Evolutionary conservation across 2,329 filamentous ascomycete genomes (phyloP).

Genomic region (Penicillium sclerotigenum): DNA sequence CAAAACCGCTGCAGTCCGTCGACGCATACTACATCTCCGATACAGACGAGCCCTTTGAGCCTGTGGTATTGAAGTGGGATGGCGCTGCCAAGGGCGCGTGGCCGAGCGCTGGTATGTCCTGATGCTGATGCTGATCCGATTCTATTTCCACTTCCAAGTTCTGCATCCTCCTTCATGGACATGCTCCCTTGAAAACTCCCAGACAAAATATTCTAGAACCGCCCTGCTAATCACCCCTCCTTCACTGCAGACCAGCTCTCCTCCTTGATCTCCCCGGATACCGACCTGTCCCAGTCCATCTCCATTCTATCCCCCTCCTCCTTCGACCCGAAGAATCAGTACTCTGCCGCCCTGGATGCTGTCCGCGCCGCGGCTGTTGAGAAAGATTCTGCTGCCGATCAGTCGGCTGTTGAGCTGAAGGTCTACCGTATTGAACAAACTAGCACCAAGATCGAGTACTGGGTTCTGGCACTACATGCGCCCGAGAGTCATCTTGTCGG

Average conservation of each 20-base stretch:
- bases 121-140: not conserved
- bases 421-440: conserved; percentile 69
- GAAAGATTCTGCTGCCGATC: conserved; percentile 18
- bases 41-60: conserved; percentile 80
- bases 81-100: conserved; percentile 33
- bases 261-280: conserved; percentile 52
- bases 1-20: conserved; percentile 55
- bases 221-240: conserved; percentile 8
- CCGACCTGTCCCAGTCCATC: conserved; percentile 42
- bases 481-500: conserved; percentile 66
- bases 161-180: not conserved
- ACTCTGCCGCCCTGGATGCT: conserved; percentile 52
- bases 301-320: conserved; percentile 64
- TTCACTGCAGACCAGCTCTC: conserved; percentile 62
- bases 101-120: conserved; percentile 34
- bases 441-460: conserved; percentile 70
- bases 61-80: conserved; percentile 64
- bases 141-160: not conserved
- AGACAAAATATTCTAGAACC: not conserved
- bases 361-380: conserved; percentile 51
- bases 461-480: conserved; percentile 64
- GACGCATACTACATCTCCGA: conserved; percentile 73
- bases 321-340: conserved; percentile 72
- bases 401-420: conserved; percentile 57
- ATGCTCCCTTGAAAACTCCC: not conserved